Percentiles rank a stretch among this genome's conserved stretches.
Conservation (phyloP, 106 monocot genomes). For the Acorus calamus region DNA sequence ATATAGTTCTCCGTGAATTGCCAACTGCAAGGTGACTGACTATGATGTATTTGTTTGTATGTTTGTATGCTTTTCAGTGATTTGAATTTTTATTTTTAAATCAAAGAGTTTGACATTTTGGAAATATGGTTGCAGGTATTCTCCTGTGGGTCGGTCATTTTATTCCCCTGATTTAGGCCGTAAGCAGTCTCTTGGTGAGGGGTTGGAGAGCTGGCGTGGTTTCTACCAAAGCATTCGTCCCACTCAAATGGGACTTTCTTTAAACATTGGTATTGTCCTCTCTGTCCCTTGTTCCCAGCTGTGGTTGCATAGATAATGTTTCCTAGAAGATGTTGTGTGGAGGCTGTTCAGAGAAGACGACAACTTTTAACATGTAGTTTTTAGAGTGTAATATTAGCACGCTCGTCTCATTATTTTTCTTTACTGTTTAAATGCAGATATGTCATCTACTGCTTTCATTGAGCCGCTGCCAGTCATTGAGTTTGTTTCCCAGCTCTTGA, state of each 20-base stretch:
- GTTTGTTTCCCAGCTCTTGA: constrained; percentile 58
- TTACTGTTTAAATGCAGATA: constrained; percentile 38
- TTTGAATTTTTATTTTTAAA: too few species aligned
- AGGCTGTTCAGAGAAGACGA: too few species aligned
- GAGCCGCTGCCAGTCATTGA: constrained; percentile 80
- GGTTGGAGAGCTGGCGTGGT: constrained; percentile 84
- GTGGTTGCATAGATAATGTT: too few species aligned
- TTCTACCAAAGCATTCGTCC: constrained; percentile 92
- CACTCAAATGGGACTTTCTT: constrained; percentile 86
- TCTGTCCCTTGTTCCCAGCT: too few species aligned
- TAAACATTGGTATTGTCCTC: constrained; percentile 58
- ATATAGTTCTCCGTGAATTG: constrained; percentile 72
- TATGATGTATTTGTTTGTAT: neutral
- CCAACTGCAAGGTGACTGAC: constrained; percentile 36
- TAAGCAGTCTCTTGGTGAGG: constrained; percentile 61
- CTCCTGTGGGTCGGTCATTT: constrained; percentile 73
- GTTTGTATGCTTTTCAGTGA: neutral
- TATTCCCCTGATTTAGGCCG: constrained; percentile 73
- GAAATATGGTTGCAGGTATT: constrained; percentile 28
- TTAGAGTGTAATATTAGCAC: too few species aligned
- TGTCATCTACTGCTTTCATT: constrained; percentile 82
- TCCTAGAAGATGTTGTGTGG: too few species aligned
- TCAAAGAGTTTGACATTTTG: too few species aligned
- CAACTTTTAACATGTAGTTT: too few species aligned
- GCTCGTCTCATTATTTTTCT: too few species aligned